Base-by-base conservation (phyloP, 371 early-diverging fungal genomes). In the Actinomortierella wolfii region DNA sequence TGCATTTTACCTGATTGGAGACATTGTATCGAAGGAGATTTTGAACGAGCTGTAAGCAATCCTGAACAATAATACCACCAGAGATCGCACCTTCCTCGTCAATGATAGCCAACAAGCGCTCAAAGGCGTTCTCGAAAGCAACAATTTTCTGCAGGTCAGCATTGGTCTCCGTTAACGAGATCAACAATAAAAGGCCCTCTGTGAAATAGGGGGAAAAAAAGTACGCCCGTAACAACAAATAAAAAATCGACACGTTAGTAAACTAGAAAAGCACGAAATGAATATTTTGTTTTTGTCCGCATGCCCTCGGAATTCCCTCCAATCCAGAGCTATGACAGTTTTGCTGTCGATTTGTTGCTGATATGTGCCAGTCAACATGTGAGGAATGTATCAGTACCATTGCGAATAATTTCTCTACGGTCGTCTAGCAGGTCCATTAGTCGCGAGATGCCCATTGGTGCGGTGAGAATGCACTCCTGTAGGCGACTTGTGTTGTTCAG, bases 71-170 rank as follows among this genome's bases (percentile, higher is more conserved):
- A 61, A 98, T 95, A 43, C 93, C 96, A 21, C 97, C 97, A 13
- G 93, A 89, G 28, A 94, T 86, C 15, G 93, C 96, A 43, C 94
- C 97, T 63, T 97, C 96, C n/a, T 93, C 94, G 48, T 86, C 78
- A 61, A 96, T 91, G 48, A 96, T 91, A 2, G 83, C 83, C 53
- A 97, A 78, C 29, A 97, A 74, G 18, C 90, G 84, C 61, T 97
- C 98, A 79, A 98, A 97, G 6, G 96, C 94, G 66, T 92, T 95
- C 68, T 97, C 96, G 76, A 98, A 98, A 4, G 97, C 97, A 48
- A 97, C 92, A 59, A 98, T 93, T 80, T 98, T 97, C 79, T 98
- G 98, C 25, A 98, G 90, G 47, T 97, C 98, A 29, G 96, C 91
- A 76, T 96, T 96, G 43, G 82, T 85, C 55, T 89, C 85, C 8